A percentile compares a stretch with the other conserved stretches of the same genome.
Evolutionary conservation across 2,329 filamentous ascomycete species (phyloP).

Genomic region (Chaetomiaceae sp.): DNA sequence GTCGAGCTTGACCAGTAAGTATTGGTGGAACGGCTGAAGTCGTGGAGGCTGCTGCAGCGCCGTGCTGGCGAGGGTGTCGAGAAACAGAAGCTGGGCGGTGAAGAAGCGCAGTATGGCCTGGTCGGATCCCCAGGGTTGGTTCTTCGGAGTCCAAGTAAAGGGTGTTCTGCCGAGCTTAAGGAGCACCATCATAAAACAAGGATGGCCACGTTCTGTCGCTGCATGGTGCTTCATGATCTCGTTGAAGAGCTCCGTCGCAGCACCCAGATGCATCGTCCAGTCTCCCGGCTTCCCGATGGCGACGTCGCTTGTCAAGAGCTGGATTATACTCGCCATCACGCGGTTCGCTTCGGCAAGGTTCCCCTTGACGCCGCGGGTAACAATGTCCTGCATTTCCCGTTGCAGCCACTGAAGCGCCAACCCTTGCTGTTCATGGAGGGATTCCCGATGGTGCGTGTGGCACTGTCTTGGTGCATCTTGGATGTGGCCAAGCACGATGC

Average conservation of each 20-base stretch:
- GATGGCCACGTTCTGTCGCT: constrained; percentile 22
- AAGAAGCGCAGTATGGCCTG: constrained; percentile 34
- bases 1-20: constrained; percentile 22
- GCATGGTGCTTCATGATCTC: constrained; percentile 32
- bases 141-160: constrained; percentile 11
- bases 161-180: constrained; percentile 20
- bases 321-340: constrained; percentile 38
- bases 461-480: constrained; percentile 15
- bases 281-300: constrained; percentile 35
- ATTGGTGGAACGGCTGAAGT: constrained; percentile 31
- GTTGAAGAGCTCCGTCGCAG: constrained; percentile 39
- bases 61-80: constrained; percentile 36
- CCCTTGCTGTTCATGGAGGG: constrained; percentile 31
- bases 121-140: constrained; percentile 30
- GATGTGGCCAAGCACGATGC: constrained; percentile 35
- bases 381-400: constrained; percentile 30
- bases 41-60: constrained; percentile 32
- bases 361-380: constrained; percentile 25
- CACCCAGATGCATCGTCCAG: constrained; percentile 41
- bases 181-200: constrained; percentile 26
- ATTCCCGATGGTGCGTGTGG: constrained; percentile 17
- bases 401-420: constrained; percentile 29
- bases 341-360: constrained; percentile 28
- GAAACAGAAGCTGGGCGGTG: constrained; percentile 32
- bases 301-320: constrained; percentile 40